Conservation (phyloP, 805 yeast species). For the Monosporozyma solicola region DNA sequence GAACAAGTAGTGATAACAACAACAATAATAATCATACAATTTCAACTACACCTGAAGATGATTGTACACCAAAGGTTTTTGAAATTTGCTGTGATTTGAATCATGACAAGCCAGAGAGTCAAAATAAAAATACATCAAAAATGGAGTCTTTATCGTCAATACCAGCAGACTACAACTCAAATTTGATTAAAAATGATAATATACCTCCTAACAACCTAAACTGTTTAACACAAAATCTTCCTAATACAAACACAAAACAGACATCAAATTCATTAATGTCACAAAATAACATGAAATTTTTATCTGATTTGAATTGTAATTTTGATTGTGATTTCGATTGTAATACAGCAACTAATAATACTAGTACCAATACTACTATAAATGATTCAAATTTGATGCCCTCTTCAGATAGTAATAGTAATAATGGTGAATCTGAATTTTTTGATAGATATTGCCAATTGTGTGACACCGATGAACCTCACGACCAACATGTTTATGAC, state of each 20-base stretch:
- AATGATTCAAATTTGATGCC: neutral
- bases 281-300: slow-evolving; percentile 1
- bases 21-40: no score
- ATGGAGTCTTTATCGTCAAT: neutral
- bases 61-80: slow-evolving; percentile 32
- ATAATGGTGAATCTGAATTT: slow-evolving; percentile 14
- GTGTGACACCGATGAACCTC: slow-evolving; percentile 18
- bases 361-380: neutral
- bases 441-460: slow-evolving; percentile 29
- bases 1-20: neutral
- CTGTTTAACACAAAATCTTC: neutral
- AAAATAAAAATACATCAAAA: neutral
- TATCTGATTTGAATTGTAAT: slow-evolving; percentile 16
- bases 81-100: slow-evolving; percentile 36
- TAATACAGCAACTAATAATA: neutral
- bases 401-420: neutral
- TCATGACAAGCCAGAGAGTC: slow-evolving; percentile 11
- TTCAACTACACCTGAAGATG: neutral
- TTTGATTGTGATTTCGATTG: slow-evolving; percentile 20
- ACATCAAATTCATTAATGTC: neutral
- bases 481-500: slow-evolving; percentile 1
- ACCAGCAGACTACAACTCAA: neutral
- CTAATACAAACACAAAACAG: neutral
- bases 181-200: neutral
- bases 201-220: neutral